A percentile compares a stretch with the other conserved stretches of the same genome.
Conservation (phyloP, 306 rosid species). For the Begonia masoniana region DNA sequence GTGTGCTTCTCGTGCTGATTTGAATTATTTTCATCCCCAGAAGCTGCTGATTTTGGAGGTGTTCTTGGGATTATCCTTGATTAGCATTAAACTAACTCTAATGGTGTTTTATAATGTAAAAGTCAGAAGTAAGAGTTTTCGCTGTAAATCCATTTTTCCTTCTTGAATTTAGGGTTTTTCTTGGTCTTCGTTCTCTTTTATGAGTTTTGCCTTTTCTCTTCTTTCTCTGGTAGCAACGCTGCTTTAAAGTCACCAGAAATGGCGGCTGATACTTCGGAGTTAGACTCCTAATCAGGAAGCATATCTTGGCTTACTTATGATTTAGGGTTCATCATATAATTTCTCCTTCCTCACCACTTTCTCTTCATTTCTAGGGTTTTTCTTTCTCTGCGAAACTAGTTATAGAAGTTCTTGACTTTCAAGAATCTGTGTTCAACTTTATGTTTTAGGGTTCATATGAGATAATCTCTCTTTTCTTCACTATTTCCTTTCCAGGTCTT, state of each 20-base stretch:
- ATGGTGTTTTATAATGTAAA: not conserved
- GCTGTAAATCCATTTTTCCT: not conserved
- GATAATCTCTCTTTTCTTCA: too few relatives aligned
- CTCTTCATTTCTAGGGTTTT: not conserved
- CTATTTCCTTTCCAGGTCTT: too few relatives aligned
- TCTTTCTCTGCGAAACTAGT: too few relatives aligned
- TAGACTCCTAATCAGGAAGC: slow-evolving; percentile 66
- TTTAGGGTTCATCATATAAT: not conserved
- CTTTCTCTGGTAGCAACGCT: slow-evolving; percentile 31
- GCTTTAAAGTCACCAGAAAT: slow-evolving; percentile 68
- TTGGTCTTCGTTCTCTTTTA: slow-evolving; percentile 1
- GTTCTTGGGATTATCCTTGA: too few relatives aligned
- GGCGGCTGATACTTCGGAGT: slow-evolving; percentile 94
- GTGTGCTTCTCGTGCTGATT: slow-evolving; percentile 9
- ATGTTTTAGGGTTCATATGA: not conserved
- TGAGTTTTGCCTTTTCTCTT: not conserved
- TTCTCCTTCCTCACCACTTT: not conserved
- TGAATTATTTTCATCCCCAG: not conserved
- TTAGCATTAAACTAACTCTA: not conserved
- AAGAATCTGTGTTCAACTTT: not conserved
- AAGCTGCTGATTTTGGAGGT: not conserved
- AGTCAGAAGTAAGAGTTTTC: not conserved
- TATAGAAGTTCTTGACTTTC: too few relatives aligned
- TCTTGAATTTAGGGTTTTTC: slow-evolving; percentile 10
- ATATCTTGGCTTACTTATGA: slow-evolving; percentile 31